Base-by-base conservation (phyloP, 1,284 basidiomycete genomes). In the Athelia psychrophila region DNA sequence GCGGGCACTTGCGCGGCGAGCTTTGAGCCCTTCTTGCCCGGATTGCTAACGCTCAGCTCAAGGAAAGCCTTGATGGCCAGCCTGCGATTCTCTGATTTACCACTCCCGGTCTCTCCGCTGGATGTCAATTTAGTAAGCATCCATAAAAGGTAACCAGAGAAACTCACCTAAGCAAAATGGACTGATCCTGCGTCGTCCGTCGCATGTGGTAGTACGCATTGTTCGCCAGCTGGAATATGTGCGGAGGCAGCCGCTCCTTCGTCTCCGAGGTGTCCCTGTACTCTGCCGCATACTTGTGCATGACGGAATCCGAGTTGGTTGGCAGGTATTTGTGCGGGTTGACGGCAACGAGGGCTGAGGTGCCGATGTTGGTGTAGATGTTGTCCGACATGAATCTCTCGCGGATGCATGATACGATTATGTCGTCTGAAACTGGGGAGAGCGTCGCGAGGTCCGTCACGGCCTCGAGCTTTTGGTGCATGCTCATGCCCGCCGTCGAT, bases 161-260 rank as follows among this genome's bases (percentile, higher is more conserved):
- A 47, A 75, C 85, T 59, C 67, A 95, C 93, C 76, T 90, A 58
- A 96, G 76, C 33, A 96, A 67, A 36, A 99, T 80, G 54, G 86
- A 84, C 73, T 98, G 95, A 70, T 99, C 96, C 74, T 97, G 93
- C 1, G 84, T 83, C 0, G 95, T 98, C 58, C 96, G 78, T 48
- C 86, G 80, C 94, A 98, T 98, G 72, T 98, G 94, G 69, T 95
- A 98, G 74, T 97, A 98, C 12, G 93, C 88, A 72, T 91, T 88
- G 65, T 94, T 88, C 6, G 92, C 91, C 35, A 92, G 78, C 57
- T 93, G 86, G 69, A 96, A 98, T 51, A 98, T 86, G 64, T 95
- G 93, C 1, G 91, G 91, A 0, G 84, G 80, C 0, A 88, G 73
- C 4, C 61, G 61, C 49, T 76, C 65, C 62, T 74, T 80, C 58